phyloP scores from a whole-genome alignment of 2,329 filamentous ascomycete genomes.

The Colletotrichum sojae region DNA sequence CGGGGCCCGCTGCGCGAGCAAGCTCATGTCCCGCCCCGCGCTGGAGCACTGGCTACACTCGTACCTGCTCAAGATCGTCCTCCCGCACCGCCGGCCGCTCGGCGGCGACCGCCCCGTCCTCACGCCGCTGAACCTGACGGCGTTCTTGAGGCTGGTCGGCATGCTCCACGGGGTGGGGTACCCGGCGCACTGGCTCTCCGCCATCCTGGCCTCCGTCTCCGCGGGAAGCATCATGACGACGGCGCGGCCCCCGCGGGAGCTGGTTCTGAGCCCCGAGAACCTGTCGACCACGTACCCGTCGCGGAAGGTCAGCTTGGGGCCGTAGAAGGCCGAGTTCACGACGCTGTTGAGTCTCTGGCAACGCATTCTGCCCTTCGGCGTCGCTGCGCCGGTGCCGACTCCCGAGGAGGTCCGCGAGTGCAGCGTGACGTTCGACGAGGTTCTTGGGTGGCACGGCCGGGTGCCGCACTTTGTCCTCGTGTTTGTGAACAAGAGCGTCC shows the following conservation, averaged over 20 bases:
- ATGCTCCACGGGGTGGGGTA: conserved; percentile 44
- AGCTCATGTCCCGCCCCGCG: conserved; percentile 39
- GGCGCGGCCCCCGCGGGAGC: conserved; percentile 42
- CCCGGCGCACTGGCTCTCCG: conserved; percentile 47
- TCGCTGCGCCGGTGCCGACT: conserved; percentile 8
- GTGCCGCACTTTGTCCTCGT: conserved; percentile 8
- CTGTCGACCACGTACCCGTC: conserved; percentile 27
- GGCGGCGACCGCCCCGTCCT: conserved; percentile 40
- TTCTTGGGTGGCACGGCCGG: not conserved
- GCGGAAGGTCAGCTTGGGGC: conserved; percentile 28
- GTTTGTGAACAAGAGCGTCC: not conserved
- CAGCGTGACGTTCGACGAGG: not conserved
- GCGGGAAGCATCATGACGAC: conserved; percentile 42
- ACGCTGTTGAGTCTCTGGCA: conserved; percentile 44
- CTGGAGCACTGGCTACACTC: conserved; percentile 46
- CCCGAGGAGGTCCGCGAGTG: not conserved
- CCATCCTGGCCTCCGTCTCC: conserved; percentile 40
- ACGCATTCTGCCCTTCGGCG: conserved; percentile 43
- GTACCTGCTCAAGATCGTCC: conserved; percentile 46
- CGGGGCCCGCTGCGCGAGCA: conserved; percentile 3
- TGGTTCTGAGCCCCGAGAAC: conserved; percentile 20
- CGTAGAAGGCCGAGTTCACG: conserved; percentile 44
- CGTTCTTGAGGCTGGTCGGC: conserved; percentile 43
- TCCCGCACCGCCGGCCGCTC: conserved; percentile 43
- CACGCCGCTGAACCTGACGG: conserved; percentile 46